Conservation (phyloP, 345 rosid species). For the Conringia planisiliqua region DNA sequence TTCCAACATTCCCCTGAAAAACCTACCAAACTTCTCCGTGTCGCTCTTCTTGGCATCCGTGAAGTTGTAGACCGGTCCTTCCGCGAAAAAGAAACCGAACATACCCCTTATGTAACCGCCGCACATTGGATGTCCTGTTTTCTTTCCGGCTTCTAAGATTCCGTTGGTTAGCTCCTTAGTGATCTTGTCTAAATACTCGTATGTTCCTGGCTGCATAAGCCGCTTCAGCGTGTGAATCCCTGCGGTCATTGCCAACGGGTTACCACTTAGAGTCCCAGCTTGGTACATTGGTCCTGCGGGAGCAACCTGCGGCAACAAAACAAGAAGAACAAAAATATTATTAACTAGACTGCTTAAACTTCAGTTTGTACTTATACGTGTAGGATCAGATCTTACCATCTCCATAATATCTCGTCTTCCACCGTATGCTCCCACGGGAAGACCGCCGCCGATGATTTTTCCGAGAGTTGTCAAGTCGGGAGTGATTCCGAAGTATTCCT, state of each 20-base stretch:
- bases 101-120: slow-evolving; percentile 82
- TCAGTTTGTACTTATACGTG: neutral
- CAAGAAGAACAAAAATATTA: neutral
- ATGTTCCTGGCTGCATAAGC: slow-evolving; percentile 67
- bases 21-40: slow-evolving; percentile 66
- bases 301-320: slow-evolving; percentile 46
- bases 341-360: neutral
- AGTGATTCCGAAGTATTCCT: slow-evolving; percentile 77
- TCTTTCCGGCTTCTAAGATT: slow-evolving; percentile 73
- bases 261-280: slow-evolving; percentile 95
- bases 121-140: slow-evolving; percentile 77
- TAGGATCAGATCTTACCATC: slow-evolving; percentile 45
- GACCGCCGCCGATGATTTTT: slow-evolving; percentile 91
- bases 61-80: slow-evolving; percentile 82
- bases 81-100: slow-evolving; percentile 96
- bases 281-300: slow-evolving; percentile 99
- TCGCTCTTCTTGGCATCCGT: slow-evolving; percentile 85
- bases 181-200: slow-evolving; percentile 73
- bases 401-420: slow-evolving; percentile 93
- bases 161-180: slow-evolving; percentile 65
- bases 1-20: slow-evolving; percentile 75
- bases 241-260: slow-evolving; percentile 93
- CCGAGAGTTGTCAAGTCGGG: slow-evolving; percentile 86
- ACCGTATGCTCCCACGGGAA: slow-evolving; percentile 94
- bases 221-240: slow-evolving; percentile 81